Evolutionary conservation across 228 moss, liverwort and hornwort genomes (phyloP).

Genomic region (Sphagnum magellanicum): DNA sequence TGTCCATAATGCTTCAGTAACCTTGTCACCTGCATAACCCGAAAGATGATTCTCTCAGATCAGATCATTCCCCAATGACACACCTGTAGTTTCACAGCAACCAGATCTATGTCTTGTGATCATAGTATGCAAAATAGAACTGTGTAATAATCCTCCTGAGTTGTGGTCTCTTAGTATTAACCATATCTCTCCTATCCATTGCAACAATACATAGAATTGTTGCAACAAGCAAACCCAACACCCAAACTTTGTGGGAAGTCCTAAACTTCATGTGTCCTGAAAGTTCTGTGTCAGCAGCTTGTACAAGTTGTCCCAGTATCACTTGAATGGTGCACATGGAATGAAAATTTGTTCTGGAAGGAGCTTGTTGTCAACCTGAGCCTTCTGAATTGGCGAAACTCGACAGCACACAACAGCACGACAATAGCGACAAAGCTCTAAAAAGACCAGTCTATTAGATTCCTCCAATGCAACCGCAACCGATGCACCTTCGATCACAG

Average conservation of each 20-base stretch:
- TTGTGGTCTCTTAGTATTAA: too few relatives aligned
- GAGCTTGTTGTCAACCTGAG: constrained; percentile 37
- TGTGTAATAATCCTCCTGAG: too few relatives aligned
- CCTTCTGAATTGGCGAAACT: constrained; percentile 91
- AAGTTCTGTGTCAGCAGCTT: too few relatives aligned
- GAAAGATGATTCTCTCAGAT: too few relatives aligned
- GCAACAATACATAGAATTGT: neutral
- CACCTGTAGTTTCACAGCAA: too few relatives aligned
- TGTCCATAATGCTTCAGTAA: constrained; percentile 69
- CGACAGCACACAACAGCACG: constrained; percentile 84
- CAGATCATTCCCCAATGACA: too few relatives aligned
- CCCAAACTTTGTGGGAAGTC: neutral
- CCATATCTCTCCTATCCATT: neutral
- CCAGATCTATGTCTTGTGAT: too few relatives aligned
- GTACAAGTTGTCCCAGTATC: too few relatives aligned
- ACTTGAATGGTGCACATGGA: too few relatives aligned
- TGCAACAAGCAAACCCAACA: too few relatives aligned
- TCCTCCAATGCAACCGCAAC: constrained; percentile 78
- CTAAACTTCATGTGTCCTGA: neutral
- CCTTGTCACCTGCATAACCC: constrained; percentile 44
- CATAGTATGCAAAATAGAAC: too few relatives aligned
- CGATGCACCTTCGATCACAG: constrained; percentile 72
- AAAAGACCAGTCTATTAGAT: constrained; percentile 51
- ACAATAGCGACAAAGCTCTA: constrained; percentile 78
- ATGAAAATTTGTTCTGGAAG: too few relatives aligned